Conservation (phyloP, 768 basidiomycete species). For the Glaciozyma antarctica region DNA sequence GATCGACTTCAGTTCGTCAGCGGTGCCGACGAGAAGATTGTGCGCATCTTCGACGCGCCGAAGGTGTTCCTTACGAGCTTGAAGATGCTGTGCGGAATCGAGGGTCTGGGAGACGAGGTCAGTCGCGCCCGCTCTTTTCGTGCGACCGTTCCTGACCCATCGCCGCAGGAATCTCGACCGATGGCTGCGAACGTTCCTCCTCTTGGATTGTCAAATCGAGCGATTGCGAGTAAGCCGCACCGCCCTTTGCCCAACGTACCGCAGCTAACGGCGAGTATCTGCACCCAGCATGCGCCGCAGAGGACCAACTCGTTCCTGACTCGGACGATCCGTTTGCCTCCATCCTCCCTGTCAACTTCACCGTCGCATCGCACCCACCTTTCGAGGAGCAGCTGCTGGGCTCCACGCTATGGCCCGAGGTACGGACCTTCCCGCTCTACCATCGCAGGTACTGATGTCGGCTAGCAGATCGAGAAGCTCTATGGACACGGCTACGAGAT, state of each 20-base stretch:
- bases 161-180: conserved; percentile 53
- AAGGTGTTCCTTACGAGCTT: conserved; percentile 61
- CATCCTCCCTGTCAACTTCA: conserved; percentile 6
- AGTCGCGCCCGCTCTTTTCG: conserved; percentile 16
- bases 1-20: conserved; percentile 68
- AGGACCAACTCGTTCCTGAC: conserved; percentile 8
- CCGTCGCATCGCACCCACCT: conserved; percentile 41
- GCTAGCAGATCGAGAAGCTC: conserved; percentile 59
- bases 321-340: conserved; percentile 23
- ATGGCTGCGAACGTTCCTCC: conserved; percentile 82
- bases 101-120: conserved; percentile 50
- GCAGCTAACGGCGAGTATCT: not conserved
- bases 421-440: conserved; percentile 1
- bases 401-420: conserved; percentile 88
- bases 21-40: conserved; percentile 92
- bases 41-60: conserved; percentile 86
- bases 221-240: conserved; percentile 43
- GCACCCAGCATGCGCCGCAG: conserved; percentile 15
- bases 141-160: not conserved
- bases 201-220: conserved; percentile 88
- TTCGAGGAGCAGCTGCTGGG: conserved; percentile 84
- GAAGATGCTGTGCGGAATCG: conserved; percentile 46
- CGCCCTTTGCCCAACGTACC: not conserved
- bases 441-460: too few relatives aligned
- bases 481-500: conserved; percentile 99